Base-by-base conservation (phyloP, 768 basidiomycete species). In the Calocybe gangraenosa region DNA sequence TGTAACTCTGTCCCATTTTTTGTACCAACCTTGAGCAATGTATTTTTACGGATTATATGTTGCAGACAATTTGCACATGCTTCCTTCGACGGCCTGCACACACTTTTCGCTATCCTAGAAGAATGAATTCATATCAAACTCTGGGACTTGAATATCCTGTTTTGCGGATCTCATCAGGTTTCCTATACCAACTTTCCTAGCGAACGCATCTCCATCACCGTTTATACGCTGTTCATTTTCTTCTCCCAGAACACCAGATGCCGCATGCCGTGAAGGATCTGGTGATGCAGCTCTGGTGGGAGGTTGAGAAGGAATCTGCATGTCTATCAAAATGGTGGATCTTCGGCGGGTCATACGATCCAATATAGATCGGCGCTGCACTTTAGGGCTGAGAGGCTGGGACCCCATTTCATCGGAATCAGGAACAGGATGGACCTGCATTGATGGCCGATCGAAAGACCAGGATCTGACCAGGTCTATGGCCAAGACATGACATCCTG, bases 401-500 rank as follows among this genome's bases (percentile, higher is more conserved):
- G 40, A 48, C 25, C 37, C 35, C 35, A 40, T 28, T n/a, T 34
- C 40, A 31, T 49, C 40, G 38, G 21, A 47, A 38, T 47, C 43
- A 32, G 51, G 13, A 38, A 19, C 30, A 17, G 42, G 45, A 7
- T 52, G 59, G 19, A 59, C 36, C 7, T 55, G 52, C 37, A 71
- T 70, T 18, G 83, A 78, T 28, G 92, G 91, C 36, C 84, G 75
- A 42, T 87, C 87, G 61, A 96, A 97, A 1, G 89, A 86, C 94
- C 94, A 97, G 0, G 87, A 86, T 20, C 80, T 76, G 31, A 95
- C 84, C 14, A 99, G 81, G 60, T 92, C 84, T 30, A 99, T 74
- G 4, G 91, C 94, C n/a, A 99, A 69, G 5, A 78, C 78, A 60
- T 96, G 95, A 56, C 94, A 97, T 15, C 95, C 94, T 96, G 61